Conservation (phyloP, 495 filamentous ascomycete species). For the Elasticomyces elasticus region DNA sequence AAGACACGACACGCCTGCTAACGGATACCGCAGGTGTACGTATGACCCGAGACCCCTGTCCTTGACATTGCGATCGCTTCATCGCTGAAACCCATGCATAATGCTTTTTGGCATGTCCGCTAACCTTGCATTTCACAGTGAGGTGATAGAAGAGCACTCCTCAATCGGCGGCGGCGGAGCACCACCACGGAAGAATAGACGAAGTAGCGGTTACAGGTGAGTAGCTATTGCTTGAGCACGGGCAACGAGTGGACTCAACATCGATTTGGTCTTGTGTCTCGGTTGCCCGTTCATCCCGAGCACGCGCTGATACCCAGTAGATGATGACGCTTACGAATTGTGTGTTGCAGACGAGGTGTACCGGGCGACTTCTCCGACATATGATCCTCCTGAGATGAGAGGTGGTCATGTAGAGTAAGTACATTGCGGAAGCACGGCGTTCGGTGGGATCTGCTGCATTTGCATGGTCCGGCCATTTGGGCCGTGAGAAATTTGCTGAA, state of each 20-base stretch:
- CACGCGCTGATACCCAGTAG: slow-evolving; percentile 5
- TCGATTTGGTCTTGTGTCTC: neutral
- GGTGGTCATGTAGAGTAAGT: neutral
- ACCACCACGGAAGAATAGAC: slow-evolving; percentile 25
- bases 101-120: neutral
- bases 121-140: slow-evolving; percentile 1
- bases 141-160: slow-evolving; percentile 36
- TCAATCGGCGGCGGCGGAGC: slow-evolving; percentile 20
- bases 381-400: neutral
- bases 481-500: neutral
- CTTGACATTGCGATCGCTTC: neutral
- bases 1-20: neutral
- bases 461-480: neutral
- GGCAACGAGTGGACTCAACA: slow-evolving; percentile 11
- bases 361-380: slow-evolving; percentile 18
- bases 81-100: neutral
- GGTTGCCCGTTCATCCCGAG: neutral
- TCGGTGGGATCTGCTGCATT: neutral
- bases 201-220: slow-evolving; percentile 29
- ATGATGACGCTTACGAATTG: slow-evolving; percentile 16
- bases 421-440: neutral
- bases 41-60: neutral
- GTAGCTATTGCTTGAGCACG: slow-evolving; percentile 11
- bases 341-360: slow-evolving; percentile 8
- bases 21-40: neutral